Base-by-base conservation (phyloP, 1,284 basidiomycete genomes). In the Mycosarcoma maydis region DNA sequence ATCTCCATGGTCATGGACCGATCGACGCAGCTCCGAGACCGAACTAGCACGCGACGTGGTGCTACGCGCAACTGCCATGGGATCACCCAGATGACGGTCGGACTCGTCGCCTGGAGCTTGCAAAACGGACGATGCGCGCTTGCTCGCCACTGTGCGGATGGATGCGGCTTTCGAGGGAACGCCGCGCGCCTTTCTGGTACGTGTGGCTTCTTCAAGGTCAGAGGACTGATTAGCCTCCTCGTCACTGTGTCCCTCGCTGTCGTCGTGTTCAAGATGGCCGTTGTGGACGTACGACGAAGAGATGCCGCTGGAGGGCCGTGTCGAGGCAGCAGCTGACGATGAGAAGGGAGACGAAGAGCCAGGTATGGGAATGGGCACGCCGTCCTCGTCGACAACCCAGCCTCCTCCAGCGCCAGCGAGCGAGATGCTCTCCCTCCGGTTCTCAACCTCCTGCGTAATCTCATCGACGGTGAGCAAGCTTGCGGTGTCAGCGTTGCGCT, bases 371-470 rank as follows among this genome's bases (percentile, higher is more conserved):
- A 80, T 77, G 2, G 77, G 77, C 36, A 76, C 80, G 27, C 81
- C 82, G 44, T 81, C 82, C 55, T 72, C 76, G 44, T 80, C 77
- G 4, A 78, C 73, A 11, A 79, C 72, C 56, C 74, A 74, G 6
- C 58, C 54, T 17, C 49, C 56, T 16, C 45, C 47, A 7, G 58
- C 62, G n/a, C 56, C 61, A n/a, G 72, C 41, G 9, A 59, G 39
- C 24, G 49, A 59, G 55, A 84, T 83, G 74, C 85, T 87, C 41
- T 85, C 85, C 17, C 88, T 85, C 16, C 94, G 85, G 76, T 89
- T 92, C 84, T 98, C 95, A 1, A 98, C 92, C 76, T 95, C 92
- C 6, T 92, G 94, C 0, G 95, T 98, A 74, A 98, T 96, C 83
- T 98, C 93, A 78, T 98, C 95, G 14, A 98, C 91, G 0, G 95